Percentiles rank a stretch among this genome's conserved stretches.
phyloP scores from a whole-genome alignment of 2,329 filamentous ascomycete species.

The Xylaria sp. region DNA sequence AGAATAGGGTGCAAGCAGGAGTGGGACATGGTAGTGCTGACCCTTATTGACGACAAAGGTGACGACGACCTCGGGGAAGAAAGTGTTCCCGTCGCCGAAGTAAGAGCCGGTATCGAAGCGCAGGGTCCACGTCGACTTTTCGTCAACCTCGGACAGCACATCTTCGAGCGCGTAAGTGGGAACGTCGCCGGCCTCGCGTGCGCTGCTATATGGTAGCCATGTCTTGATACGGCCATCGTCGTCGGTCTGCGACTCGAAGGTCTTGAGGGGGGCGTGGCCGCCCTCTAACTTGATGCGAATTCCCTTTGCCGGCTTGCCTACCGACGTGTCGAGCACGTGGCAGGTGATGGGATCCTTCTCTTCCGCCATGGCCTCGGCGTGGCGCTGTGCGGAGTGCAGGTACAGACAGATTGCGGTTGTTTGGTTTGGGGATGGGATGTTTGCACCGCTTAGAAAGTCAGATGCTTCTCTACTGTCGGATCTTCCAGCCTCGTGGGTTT shows the following conservation, averaged over 20 bases:
- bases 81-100: conserved; percentile 71
- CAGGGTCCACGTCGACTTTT: conserved; percentile 71
- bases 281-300: conserved; percentile 73
- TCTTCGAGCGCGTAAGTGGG: conserved; percentile 68
- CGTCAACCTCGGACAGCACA: conserved; percentile 58
- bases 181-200: conserved; percentile 63
- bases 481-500: not conserved
- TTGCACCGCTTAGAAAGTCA: not conserved
- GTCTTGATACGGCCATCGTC: conserved; percentile 76
- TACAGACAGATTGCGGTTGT: not conserved
- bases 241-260: conserved; percentile 76
- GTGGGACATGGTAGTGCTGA: conserved; percentile 82
- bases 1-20: conserved; percentile 80
- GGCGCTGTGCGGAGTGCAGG: not conserved
- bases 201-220: conserved; percentile 71
- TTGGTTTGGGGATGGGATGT: not conserved
- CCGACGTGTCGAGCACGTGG: conserved; percentile 85
- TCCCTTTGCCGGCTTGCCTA: conserved; percentile 72
- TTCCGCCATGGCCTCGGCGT: conserved; percentile 42
- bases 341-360: conserved; percentile 79
- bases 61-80: conserved; percentile 69
- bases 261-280: conserved; percentile 53
- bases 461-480: not conserved
- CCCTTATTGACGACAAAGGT: conserved; percentile 63
- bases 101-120: conserved; percentile 78